These are phyloP conservation scores for Xylaria sp. DNA, from an alignment of 2,329 filamentous ascomycete species.

Conservation along the genomic window DNA sequence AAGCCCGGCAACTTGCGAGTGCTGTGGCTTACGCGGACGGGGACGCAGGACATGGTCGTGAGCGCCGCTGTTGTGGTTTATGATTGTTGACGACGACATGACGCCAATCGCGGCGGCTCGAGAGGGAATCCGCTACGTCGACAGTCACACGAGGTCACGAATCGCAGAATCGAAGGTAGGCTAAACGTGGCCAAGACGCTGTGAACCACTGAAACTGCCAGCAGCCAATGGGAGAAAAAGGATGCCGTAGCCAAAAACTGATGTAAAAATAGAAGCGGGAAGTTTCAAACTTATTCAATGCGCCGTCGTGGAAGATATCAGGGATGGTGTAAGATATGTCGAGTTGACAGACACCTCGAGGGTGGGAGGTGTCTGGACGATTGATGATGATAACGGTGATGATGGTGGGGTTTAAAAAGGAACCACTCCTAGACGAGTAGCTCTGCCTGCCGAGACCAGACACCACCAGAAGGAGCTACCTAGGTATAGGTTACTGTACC, in stretches of 20 bases:
- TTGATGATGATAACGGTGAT: neutral
- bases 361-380: neutral
- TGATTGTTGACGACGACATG: conserved; percentile 38
- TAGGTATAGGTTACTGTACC: too few species aligned
- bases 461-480: too few species aligned
- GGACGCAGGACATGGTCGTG: conserved; percentile 55
- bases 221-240: neutral
- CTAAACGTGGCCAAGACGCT: neutral
- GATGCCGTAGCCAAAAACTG: neutral
- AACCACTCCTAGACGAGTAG: too few species aligned
- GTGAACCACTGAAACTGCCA: neutral
- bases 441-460: too few species aligned
- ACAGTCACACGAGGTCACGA: neutral
- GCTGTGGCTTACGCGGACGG: conserved; percentile 56
- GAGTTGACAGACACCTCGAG: neutral
- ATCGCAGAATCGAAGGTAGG: neutral
- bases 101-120: neutral
- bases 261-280: conserved; percentile 4
- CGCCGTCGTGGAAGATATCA: neutral
- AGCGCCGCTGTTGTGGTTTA: conserved; percentile 31
- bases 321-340: conserved; percentile 1
- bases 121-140: neutral
- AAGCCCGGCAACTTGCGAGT: conserved; percentile 53
- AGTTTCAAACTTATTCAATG: neutral
- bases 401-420: too few species aligned